These are phyloP conservation scores for Aspergillus tanneri DNA, from an alignment of 2,329 filamentous ascomycete species.

Conservation along the genomic window DNA sequence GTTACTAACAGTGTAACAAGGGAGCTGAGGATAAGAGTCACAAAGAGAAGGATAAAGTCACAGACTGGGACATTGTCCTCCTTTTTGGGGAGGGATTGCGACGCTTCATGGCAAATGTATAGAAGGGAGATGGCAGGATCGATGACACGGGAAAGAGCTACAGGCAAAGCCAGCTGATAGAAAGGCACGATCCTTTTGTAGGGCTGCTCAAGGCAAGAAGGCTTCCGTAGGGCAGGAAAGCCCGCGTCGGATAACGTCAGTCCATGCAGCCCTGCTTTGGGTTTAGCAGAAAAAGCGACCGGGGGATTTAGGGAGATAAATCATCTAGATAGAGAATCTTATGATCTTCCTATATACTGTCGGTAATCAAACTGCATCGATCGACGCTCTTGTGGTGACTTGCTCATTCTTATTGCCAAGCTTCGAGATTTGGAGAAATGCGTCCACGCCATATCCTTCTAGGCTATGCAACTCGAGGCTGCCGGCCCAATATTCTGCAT, in stretches of 20 bases:
- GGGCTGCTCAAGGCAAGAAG: not conserved
- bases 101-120: constrained; percentile 23
- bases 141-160: constrained; percentile 22
- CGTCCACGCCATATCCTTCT: constrained; percentile 94
- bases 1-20: constrained; percentile 21
- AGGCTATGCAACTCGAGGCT: constrained; percentile 86
- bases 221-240: constrained; percentile 1
- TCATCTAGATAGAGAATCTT: no score
- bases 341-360: not conserved
- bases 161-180: no score
- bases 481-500: constrained; percentile 97
- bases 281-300: no score
- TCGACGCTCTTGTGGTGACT: constrained; percentile 71
- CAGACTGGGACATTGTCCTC: constrained; percentile 29
- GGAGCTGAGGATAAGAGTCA: constrained; percentile 28
- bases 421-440: constrained; percentile 93
- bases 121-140: constrained; percentile 12
- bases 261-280: not conserved
- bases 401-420: constrained; percentile 98
- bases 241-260: constrained; percentile 21
- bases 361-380: constrained; percentile 65
- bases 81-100: constrained; percentile 21
- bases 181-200: no score
- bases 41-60: constrained; percentile 30
- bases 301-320: no score